A percentile compares a stretch with the other conserved stretches of the same genome.
Evolutionary conservation across 192 early-diverging fungal genomes (phyloP).

Genomic region (Umbelopsis vinacea): DNA sequence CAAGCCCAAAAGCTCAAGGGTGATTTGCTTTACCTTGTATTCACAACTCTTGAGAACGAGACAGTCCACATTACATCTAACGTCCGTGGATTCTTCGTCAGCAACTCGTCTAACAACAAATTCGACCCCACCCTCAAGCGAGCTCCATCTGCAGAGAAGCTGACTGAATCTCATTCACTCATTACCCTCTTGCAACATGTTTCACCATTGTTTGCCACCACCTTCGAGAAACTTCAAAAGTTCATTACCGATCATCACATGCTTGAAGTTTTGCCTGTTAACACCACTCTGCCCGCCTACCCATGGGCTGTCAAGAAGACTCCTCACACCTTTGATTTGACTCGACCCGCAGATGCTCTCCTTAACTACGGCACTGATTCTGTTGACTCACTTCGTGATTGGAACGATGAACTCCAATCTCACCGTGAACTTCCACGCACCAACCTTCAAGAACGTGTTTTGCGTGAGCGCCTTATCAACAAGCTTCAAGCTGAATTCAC

Average conservation of each 20-base stretch:
- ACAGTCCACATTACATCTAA: conserved; percentile 84
- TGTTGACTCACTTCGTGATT: conserved; percentile 81
- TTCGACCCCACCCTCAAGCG: conserved; percentile 63
- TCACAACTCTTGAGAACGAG: conserved; percentile 85
- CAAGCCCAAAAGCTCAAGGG: conserved; percentile 72
- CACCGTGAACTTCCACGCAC: conserved; percentile 81
- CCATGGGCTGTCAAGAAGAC: conserved; percentile 80
- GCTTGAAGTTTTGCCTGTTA: conserved; percentile 79
- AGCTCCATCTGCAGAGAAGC: conserved; percentile 44
- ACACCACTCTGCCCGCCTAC: conserved; percentile 66
- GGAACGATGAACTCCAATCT: conserved; percentile 96
- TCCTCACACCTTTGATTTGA: conserved; percentile 60
- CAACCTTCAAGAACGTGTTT: conserved; percentile 80
- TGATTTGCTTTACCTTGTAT: conserved; percentile 91
- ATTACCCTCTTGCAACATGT: conserved; percentile 66
- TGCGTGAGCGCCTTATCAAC: conserved; percentile 84
- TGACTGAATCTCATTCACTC: conserved; percentile 63
- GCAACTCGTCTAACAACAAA: conserved; percentile 70
- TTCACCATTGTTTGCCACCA: conserved; percentile 71
- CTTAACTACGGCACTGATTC: conserved; percentile 63
- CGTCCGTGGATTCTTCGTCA: conserved; percentile 88
- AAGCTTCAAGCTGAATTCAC: conserved; percentile 90
- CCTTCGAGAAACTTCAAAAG: conserved; percentile 69
- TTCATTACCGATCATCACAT: conserved; percentile 70
- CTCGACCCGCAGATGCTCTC: conserved; percentile 67